Percentiles rank a stretch among this genome's conserved stretches.
phyloP scores from a whole-genome alignment of 2,329 filamentous ascomycete genomes.

The Cercospora zeina region DNA sequence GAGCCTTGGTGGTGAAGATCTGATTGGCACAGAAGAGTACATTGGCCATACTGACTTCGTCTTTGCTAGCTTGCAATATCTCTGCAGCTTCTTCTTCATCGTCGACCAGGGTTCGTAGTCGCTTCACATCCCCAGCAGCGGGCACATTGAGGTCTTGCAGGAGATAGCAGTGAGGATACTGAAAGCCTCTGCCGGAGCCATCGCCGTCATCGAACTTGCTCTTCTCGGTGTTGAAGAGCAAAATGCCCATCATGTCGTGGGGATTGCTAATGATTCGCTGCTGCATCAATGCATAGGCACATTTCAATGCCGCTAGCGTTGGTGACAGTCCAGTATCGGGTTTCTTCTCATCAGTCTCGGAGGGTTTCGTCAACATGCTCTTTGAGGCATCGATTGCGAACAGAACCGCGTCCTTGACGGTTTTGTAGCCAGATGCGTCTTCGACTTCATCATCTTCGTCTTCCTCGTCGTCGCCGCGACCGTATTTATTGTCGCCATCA shows the following conservation, averaged over 20 bases:
- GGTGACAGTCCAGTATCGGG: conserved; percentile 71
- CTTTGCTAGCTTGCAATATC: conserved; percentile 67
- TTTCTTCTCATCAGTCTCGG: conserved; percentile 68
- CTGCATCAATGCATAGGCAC: conserved; percentile 92
- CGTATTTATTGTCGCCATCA: conserved; percentile 33
- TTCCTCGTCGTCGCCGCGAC: conserved; percentile 51
- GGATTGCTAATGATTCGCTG: conserved; percentile 97
- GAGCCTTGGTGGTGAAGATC: conserved; percentile 90
- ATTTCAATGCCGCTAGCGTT: conserved; percentile 82
- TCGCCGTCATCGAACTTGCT: conserved; percentile 74
- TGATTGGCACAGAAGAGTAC: conserved; percentile 94
- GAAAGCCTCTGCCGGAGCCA: conserved; percentile 57
- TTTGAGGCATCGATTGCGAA: conserved; percentile 89
- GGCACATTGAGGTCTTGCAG: conserved; percentile 86
- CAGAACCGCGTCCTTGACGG: conserved; percentile 94
- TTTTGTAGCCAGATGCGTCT: conserved; percentile 76
- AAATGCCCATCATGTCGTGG: conserved; percentile 93
- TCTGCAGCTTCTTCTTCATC: conserved; percentile 71
- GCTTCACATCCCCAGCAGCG: conserved; percentile 81
- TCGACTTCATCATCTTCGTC: conserved; percentile 70
- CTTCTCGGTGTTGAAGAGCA: conserved; percentile 86
- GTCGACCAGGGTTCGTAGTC: conserved; percentile 72
- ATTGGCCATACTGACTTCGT: conserved; percentile 78
- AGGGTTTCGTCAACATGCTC: conserved; percentile 75
- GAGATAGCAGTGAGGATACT: conserved; percentile 90